A percentile compares a stretch with the other conserved stretches of the same genome.
phyloP scores from a whole-genome alignment of 2,329 filamentous ascomycete species.

The Colletotrichum sansevieriae region DNA sequence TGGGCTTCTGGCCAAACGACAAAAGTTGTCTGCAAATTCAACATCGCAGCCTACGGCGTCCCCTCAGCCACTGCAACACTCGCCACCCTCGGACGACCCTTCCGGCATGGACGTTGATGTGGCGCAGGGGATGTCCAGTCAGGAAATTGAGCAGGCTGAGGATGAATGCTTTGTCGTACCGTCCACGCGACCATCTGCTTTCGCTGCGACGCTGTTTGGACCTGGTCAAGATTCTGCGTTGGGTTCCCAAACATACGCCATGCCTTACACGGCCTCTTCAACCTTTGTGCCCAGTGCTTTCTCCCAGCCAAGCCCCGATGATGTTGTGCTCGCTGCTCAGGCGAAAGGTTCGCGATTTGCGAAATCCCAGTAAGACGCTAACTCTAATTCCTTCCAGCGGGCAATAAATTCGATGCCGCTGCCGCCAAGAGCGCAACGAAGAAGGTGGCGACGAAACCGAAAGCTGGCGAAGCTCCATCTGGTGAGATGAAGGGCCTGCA shows the following conservation, averaged over 20 bases:
- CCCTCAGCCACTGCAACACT: not conserved
- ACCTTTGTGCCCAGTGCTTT: conserved; percentile 74
- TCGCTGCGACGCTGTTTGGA: conserved; percentile 67
- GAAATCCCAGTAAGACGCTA: conserved; percentile 62
- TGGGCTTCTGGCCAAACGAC: conserved; percentile 43
- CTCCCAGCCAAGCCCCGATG: conserved; percentile 89
- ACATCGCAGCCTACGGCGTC: conserved; percentile 11
- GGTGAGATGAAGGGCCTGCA: conserved; percentile 55
- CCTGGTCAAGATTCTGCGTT: conserved; percentile 47
- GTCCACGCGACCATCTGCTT: conserved; percentile 62
- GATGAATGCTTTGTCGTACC: conserved; percentile 38
- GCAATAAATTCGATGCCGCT: conserved; percentile 58
- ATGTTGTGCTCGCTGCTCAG: conserved; percentile 88
- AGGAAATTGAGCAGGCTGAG: conserved; percentile 7
- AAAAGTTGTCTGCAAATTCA: conserved; percentile 44
- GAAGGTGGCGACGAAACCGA: conserved; percentile 48
- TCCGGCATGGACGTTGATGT: conserved; percentile 36
- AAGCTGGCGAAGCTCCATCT: conserved; percentile 43
- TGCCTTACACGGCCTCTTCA: conserved; percentile 65
- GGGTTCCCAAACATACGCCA: conserved; percentile 51
- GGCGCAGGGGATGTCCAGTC: not conserved
- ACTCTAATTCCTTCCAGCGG: conserved; percentile 69
- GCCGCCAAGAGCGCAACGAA: conserved; percentile 56
- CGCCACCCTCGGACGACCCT: not conserved
- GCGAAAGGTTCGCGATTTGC: conserved; percentile 82